These are phyloP conservation scores for Marsdenia floribunda DNA, from an alignment of 257 asterid genomes.

Conservation along the genomic window DNA sequence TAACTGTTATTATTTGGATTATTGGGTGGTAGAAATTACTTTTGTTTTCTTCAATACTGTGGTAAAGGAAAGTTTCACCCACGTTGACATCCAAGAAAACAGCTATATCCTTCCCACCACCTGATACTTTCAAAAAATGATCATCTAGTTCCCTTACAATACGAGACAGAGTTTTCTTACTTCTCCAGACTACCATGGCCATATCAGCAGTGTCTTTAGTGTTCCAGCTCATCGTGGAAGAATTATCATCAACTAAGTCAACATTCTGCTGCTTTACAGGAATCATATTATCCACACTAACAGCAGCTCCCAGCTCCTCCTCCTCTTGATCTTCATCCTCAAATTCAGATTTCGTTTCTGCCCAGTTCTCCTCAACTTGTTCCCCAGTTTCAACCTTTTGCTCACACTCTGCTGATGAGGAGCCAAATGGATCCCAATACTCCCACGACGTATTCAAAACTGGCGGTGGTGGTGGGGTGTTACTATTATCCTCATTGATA, in stretches of 20 bases:
- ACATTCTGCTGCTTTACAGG: conserved; percentile 22
- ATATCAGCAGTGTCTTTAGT: conserved; percentile 47
- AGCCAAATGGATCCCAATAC: conserved; percentile 57
- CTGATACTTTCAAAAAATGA: conserved; percentile 67
- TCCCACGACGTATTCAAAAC: conserved; percentile 53
- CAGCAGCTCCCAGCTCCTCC: conserved; percentile 24
- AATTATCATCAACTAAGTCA: conserved; percentile 45
- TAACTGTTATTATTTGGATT: not conserved
- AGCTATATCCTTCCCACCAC: conserved; percentile 57
- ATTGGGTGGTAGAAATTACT: conserved; percentile 37
- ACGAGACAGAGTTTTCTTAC: conserved; percentile 46
- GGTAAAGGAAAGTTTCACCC: conserved; percentile 44
- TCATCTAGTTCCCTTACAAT: conserved; percentile 68
- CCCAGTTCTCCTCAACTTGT: conserved; percentile 58
- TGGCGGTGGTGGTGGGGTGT: conserved; percentile 57
- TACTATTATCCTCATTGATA: conserved; percentile 33
- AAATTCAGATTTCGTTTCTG: conserved; percentile 54
- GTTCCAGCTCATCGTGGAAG: conserved; percentile 49
- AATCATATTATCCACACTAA: conserved; percentile 22
- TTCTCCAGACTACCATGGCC: conserved; percentile 65
- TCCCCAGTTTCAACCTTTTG: conserved; percentile 28
- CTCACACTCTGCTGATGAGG: conserved; percentile 29
- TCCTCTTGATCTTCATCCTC: conserved; percentile 40
- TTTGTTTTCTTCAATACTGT: conserved; percentile 46
- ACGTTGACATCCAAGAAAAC: conserved; percentile 57